Conservation (phyloP, 495 filamentous ascomycete genomes). For the Endocarpon pusillum region DNA sequence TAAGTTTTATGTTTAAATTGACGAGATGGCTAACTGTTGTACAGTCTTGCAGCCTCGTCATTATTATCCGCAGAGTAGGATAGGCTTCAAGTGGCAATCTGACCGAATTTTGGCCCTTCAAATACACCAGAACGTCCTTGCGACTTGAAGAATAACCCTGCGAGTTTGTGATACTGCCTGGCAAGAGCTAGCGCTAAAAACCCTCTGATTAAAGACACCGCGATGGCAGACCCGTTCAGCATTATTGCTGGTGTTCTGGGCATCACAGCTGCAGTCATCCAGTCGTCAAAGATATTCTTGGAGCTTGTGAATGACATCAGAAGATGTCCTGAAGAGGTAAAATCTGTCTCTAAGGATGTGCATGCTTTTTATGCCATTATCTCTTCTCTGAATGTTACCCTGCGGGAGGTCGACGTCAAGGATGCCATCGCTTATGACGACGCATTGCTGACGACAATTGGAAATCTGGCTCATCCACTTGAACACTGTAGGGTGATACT, state of each 20-base stretch:
- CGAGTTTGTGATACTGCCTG: too few relatives aligned
- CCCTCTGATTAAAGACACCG: too few relatives aligned
- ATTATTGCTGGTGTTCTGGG: neutral
- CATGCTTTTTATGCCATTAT: conserved; percentile 1
- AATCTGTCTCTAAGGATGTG: neutral
- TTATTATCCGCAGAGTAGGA: too few relatives aligned
- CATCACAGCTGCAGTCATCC: neutral
- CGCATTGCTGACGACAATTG: neutral
- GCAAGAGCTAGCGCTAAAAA: too few relatives aligned
- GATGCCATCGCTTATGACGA: neutral
- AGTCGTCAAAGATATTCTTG: neutral
- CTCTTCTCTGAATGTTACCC: neutral
- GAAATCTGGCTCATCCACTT: neutral
- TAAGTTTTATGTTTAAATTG: too few relatives aligned
- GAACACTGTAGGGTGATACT: neutral
- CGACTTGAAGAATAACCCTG: too few relatives aligned
- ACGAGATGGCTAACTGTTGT: too few relatives aligned
- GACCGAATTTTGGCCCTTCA: too few relatives aligned
- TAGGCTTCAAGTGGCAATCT: too few relatives aligned
- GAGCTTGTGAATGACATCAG: conserved; percentile 1
- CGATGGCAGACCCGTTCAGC: too few relatives aligned
- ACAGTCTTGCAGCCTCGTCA: too few relatives aligned
- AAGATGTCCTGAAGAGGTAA: neutral
- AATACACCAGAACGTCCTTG: too few relatives aligned
- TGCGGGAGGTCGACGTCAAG: conserved; percentile 1